Evolutionary conservation across 2,329 filamentous ascomycete species (phyloP).

Genomic region (Aspergillus pseudoglaucus): DNA sequence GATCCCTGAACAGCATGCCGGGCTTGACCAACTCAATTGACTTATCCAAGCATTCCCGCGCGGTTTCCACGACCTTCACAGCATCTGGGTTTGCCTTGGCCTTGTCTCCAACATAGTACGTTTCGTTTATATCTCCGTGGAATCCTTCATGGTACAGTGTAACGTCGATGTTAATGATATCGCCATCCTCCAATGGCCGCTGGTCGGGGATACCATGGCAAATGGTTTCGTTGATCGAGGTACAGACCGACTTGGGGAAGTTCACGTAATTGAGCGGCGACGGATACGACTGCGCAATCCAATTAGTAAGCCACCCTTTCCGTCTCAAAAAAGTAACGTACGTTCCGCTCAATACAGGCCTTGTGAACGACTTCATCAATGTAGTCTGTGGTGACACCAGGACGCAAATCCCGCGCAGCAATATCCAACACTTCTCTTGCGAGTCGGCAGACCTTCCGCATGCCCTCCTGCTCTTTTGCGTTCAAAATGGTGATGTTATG

Average conservation of each 20-base stretch:
- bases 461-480: constrained; percentile 72
- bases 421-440: constrained; percentile 90
- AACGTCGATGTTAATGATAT: constrained; percentile 96
- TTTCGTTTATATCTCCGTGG: constrained; percentile 96
- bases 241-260: constrained; percentile 98
- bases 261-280: constrained; percentile 92
- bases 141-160: constrained; percentile 91
- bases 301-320: constrained; percentile 8
- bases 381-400: constrained; percentile 93
- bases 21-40: constrained; percentile 90
- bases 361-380: constrained; percentile 94
- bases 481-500: constrained; percentile 81
- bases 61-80: constrained; percentile 83
- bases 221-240: constrained; percentile 93
- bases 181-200: constrained; percentile 77
- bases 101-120: constrained; percentile 92
- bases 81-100: constrained; percentile 76
- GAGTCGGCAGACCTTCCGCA: constrained; percentile 85
- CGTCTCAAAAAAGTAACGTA: constrained; percentile 43
- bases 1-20: constrained; percentile 84
- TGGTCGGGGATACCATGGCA: constrained; percentile 98
- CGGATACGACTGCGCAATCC: constrained; percentile 68
- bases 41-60: constrained; percentile 82
- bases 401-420: constrained; percentile 72
- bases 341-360: constrained; percentile 85